Evolutionary conservation across 2,329 filamentous ascomycete genomes (phyloP), one percentile per base, ranked within the genome.

Genomic region (Hypoxylon sp.): DNA sequence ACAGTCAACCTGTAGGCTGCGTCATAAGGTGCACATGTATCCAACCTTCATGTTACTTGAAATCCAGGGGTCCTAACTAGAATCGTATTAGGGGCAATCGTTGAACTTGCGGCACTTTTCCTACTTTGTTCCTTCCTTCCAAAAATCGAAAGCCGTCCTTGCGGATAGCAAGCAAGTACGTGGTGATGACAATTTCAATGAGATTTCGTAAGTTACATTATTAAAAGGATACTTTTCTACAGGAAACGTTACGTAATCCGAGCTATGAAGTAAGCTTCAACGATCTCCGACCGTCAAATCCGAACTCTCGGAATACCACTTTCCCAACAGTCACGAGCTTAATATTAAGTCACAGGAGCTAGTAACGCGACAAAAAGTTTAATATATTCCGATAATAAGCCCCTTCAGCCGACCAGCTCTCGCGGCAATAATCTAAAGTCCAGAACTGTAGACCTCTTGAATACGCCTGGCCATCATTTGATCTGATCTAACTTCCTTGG

Each of bases 1-100:
- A 60, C n/a, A 32, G 30, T 50, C 17, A 63, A 57, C 58, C 30
- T 58, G 55, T 51, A 56, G 50, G 49, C 58, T 70, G 65, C 68
- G 68, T 70, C 68, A 70, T 70, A 67, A 65, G 53, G 58, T 30
- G 59, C 62, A 49, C 30, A 53, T 59, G 48, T 59, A 69, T 60
- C 60, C 41, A 65, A 59, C 50, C 43, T 60, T 63, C 51, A 60
- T 69, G 66, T 53, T 60, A 63, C 59, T 43, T 60, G 58, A 46
- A 17, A 30, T 30, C 28, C 50, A 56, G 11, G 52, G 52, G 41
- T 63, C 59, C 25, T 61, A 63, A 67, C 63, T 50, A 30, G 34
- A 67, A 55, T 38, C 5, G 59, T 67, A 48, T 58, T 67, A 67
- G 63, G 38, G 38, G 38, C 55, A 28, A 17, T 36, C 46, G n/a